phyloP scores from a whole-genome alignment of 768 basidiomycete species.

The Pholiota conissans region DNA sequence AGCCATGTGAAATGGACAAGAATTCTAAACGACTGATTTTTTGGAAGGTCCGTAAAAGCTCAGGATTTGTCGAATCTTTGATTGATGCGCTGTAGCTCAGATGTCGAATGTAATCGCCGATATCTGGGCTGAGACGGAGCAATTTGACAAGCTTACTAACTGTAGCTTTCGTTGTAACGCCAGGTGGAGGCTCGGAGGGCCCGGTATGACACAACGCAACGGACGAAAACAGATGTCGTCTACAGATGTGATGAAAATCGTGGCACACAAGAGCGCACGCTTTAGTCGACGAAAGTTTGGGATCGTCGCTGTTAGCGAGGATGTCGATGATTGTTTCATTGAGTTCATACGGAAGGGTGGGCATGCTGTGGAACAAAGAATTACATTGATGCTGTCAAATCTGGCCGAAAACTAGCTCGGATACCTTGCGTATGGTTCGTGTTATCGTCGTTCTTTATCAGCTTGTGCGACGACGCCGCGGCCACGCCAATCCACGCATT shows the following conservation, averaged over 20 bases:
- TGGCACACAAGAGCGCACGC: constrained; percentile 9
- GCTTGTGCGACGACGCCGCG: too few species aligned
- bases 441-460: too few species aligned
- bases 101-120: constrained; percentile 6
- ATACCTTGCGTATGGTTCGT: too few species aligned
- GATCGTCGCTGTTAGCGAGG: background rate
- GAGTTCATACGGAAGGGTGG: background rate
- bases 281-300: background rate
- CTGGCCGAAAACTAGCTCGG: too few species aligned
- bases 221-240: constrained; percentile 4
- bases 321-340: background rate
- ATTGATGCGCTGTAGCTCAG: background rate
- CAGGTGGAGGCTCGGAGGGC: too few species aligned
- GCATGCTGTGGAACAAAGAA: too few species aligned
- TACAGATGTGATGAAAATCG: background rate
- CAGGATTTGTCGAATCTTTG: background rate
- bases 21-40: background rate
- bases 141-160: background rate
- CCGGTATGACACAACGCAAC: background rate
- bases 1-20: background rate
- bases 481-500: too few species aligned
- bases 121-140: background rate
- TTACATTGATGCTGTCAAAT: too few species aligned
- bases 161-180: background rate
- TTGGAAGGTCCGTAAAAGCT: background rate